Evolutionary conservation across 2,329 filamentous ascomycete genomes (phyloP).

Genomic region (Diaporthe nobilis): DNA sequence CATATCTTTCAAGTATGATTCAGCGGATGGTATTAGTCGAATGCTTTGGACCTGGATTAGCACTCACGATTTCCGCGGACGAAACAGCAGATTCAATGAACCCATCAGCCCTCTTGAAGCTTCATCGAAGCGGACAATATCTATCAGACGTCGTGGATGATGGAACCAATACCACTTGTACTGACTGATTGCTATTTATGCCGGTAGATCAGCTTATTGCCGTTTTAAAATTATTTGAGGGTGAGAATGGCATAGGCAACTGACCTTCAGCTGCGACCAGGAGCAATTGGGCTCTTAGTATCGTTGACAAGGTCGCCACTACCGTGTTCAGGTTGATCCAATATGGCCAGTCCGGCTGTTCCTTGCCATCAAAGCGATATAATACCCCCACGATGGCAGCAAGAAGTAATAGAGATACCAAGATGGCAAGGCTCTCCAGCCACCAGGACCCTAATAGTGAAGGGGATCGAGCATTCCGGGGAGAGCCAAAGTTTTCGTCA

Average conservation of each 20-base stretch:
- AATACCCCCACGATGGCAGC: background rate
- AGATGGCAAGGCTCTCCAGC: background rate
- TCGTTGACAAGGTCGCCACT: background rate
- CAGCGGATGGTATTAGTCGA: too few relatives aligned
- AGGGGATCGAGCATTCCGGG: background rate
- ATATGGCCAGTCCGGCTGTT: background rate
- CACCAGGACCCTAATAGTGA: background rate
- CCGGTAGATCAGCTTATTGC: too few relatives aligned
- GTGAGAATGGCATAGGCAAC: background rate
- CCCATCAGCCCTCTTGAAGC: background rate
- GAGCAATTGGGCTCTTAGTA: background rate
- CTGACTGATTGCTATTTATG: background rate
- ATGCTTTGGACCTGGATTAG: too few relatives aligned
- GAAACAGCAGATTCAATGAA: background rate
- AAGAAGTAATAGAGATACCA: background rate
- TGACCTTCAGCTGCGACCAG: background rate
- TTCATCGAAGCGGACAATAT: background rate
- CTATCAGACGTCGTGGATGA: background rate
- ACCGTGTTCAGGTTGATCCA: background rate
- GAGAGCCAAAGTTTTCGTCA: rapidly evolving
- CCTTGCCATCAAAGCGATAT: background rate
- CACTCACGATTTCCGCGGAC: background rate
- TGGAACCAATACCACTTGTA: background rate
- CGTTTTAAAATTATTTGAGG: too few relatives aligned
- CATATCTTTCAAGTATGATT: too few relatives aligned